Percentiles rank a stretch among this genome's conserved stretches.
These are phyloP conservation scores for Helicocarpus griseus DNA, from an alignment of 2,329 filamentous ascomycete genomes.

Conservation along the genomic window DNA sequence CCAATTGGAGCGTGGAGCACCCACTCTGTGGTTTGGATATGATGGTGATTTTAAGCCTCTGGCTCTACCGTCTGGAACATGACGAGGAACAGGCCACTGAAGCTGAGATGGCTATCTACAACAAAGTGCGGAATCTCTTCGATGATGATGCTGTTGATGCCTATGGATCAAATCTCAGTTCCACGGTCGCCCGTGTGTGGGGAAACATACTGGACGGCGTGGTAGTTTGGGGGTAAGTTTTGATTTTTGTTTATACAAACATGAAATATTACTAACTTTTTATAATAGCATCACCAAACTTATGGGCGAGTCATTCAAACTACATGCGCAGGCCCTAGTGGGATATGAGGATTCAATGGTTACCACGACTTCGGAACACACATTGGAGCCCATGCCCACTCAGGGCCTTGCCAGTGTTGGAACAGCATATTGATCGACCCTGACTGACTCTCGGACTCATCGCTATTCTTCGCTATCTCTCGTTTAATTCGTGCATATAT, in stretches of 20 bases:
- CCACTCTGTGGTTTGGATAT: conserved; percentile 92
- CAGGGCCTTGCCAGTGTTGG: conserved; percentile 35
- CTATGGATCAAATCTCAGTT: conserved; percentile 75
- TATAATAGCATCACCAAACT: conserved; percentile 51
- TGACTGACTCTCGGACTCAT: conserved; percentile 12
- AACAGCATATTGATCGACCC: conserved; percentile 28
- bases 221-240: conserved; percentile 94
- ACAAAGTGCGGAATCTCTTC: conserved; percentile 72
- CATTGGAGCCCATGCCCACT: conserved; percentile 34
- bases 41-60: conserved; percentile 94
- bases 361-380: conserved; percentile 21
- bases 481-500: conserved; percentile 11
- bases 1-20: conserved; percentile 98
- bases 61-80: conserved; percentile 98
- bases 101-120: conserved; percentile 34
- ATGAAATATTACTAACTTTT: conserved; percentile 34
- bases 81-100: conserved; percentile 64
- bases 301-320: conserved; percentile 96
- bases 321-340: conserved; percentile 87
- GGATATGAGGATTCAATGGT: conserved; percentile 66
- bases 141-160: conserved; percentile 81
- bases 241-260: conserved; percentile 13
- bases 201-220: conserved; percentile 97
- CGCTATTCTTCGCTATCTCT: conserved; percentile 12
- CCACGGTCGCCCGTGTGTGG: conserved; percentile 91